Evolutionary conservation across 148 eudicot species (phyloP), one percentile per base, ranked within the genome.

Genomic region (Simmondsia chinensis): DNA sequence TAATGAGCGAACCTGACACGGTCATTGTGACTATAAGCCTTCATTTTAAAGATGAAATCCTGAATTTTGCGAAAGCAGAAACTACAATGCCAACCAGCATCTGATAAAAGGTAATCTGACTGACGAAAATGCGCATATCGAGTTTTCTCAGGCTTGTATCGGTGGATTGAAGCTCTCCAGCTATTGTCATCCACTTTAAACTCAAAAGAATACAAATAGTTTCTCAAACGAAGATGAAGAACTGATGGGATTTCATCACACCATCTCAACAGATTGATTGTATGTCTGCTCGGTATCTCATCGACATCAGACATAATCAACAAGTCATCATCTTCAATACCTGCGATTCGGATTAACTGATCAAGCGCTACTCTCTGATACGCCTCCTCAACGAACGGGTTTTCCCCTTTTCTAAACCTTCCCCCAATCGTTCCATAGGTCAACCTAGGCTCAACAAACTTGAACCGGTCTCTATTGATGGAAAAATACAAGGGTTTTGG

Each of bases 321-420:
- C 27, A 63, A 55, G 42, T 63, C 68, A 33, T 63, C 68, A 20
- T 63, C 68, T 20, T 63, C 61, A 27, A 63, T 63, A 12, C 68
- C 68, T 25, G 68, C 61, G 24, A 63, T 47, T 8, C 44, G 28
- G 4, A 63, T 35, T 16, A 63, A 54, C 39, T 55, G 56, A 28
- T 63, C 68, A 17, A 63, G 56, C 12, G 68, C 68, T 11, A 63
- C 56, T 26, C 68, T 41, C 16, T 63, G 68, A 47, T 48, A 55
- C 2, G 61, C 68, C 33, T 63, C 68, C 36, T 63, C 68, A 19
- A 63, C n/a, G 14, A 63, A 63, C 24, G 68, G 68, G 48, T 63
- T 63, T 29, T 63, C 68, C 1, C 55, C 50, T 29, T 21, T 63
- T 43, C 13, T 48, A 22, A 54, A 47, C 13, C 68, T 33, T 11